Percentiles rank a stretch among this genome's conserved stretches.
Conservation (phyloP, 139 green algal genomes). For the Tetraselmis striata region DNA sequence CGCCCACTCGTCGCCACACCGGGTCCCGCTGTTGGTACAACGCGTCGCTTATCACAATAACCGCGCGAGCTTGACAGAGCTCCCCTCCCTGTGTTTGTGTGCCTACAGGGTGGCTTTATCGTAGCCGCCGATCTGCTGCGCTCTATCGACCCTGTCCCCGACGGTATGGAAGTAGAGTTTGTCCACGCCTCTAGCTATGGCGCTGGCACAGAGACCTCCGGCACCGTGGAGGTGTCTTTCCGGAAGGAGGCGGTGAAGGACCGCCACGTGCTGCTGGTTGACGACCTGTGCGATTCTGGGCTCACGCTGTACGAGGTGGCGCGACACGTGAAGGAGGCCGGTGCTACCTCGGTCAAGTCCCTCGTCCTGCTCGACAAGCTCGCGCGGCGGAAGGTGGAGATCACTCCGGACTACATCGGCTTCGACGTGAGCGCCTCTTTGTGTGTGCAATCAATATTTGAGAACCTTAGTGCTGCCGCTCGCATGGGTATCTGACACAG, state of each 20-base stretch:
- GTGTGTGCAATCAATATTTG: not conserved
- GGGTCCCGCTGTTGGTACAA: not conserved
- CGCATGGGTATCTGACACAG: no score
- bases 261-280: conserved; percentile 18
- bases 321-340: conserved; percentile 11
- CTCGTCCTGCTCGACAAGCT: conserved; percentile 25
- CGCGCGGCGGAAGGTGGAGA: conserved; percentile 19
- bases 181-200: conserved; percentile 11
- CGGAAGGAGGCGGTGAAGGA: conserved; percentile 5
- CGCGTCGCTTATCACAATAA: not conserved
- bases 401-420: conserved; percentile 8
- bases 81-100: no score
- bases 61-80: no score
- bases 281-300: conserved; percentile 18
- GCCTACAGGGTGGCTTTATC: conserved; percentile 18
- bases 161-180: conserved; percentile 20
- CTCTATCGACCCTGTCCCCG: conserved; percentile 4
- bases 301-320: conserved; percentile 18
- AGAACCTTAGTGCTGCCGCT: no score
- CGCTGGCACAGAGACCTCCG: conserved; percentile 19
- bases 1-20: no score
- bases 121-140: conserved; percentile 22
- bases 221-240: conserved; percentile 14
- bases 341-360: conserved; percentile 16
- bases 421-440: conserved; percentile 8